Base-by-base conservation (phyloP, 148 eudicot species). In the Beta vulgaris region DNA sequence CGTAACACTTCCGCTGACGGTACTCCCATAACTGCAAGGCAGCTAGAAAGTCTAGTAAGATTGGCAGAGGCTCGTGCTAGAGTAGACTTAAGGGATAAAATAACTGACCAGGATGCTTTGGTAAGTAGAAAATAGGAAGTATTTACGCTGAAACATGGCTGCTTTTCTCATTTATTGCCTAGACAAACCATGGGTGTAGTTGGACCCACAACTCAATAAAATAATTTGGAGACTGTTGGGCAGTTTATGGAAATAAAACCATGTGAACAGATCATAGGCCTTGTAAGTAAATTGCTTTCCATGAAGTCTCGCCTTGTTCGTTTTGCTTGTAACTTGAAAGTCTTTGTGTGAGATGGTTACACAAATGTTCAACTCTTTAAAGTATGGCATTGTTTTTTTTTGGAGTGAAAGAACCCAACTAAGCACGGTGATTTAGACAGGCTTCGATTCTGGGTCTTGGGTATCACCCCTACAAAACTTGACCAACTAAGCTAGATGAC, bases 21-120 rank as follows among this genome's bases (percentile, higher is more conserved):
- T 58, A 95, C 98, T 55, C 99, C 99, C 71, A 92, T 95, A 85
- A 95, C 99, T 25, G 99, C 99, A 66, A 89, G 99, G 85, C 99
- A 95, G 82, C 82, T 95, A 70, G 98, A 95, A 83, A 92, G 98
- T 71, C 87, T 95, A 48, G 97, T 95, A 54, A 89, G 99, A 85
- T 85, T 95, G 81, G 97, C 99, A 35, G 90, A 87, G 85, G 99
- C 99, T 81, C 93, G 98, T 73, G 97, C 99, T 63, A 85, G 94
- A 74, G 83, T 95, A 76, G 98, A 95, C 72, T 82, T 95, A 71
- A 91, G 98, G 77, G 97, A 91, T 77, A 94, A 87, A 84, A 89
- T 95, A 83, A 89, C 92, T 65, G 83, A 77, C 16, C 91, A 95
- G 82, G 97, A 95, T 89, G 99, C 99, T 75, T 63, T 79, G 91